Evolutionary conservation across 106 monocot genomes (phyloP).

Genomic region (Platanthera zijinensis): DNA sequence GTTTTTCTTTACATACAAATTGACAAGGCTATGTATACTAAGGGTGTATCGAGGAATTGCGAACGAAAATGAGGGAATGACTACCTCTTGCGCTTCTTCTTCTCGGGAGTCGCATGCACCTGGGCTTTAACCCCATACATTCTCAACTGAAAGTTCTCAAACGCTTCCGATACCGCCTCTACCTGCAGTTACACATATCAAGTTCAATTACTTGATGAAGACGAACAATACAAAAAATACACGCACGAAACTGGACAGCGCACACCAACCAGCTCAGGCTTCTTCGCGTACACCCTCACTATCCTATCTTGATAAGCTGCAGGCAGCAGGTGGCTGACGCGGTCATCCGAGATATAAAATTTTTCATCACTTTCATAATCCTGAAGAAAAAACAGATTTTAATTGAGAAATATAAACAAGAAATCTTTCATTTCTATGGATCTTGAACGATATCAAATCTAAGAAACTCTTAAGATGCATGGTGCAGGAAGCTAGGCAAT

Average conservation of each 20-base stretch:
- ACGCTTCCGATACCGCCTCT: conserved; percentile 77
- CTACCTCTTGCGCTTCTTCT: conserved; percentile 58
- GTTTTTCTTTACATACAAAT: no score
- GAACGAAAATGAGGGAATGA: not conserved
- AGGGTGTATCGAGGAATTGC: no score
- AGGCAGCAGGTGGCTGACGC: conserved; percentile 83
- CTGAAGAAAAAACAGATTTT: conserved; percentile 18
- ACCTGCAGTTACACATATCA: conserved; percentile 35
- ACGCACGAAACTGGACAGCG: not conserved
- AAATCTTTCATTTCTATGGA: not conserved
- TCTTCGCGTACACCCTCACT: conserved; percentile 89
- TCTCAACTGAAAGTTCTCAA: conserved; percentile 89
- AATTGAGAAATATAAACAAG: not conserved
- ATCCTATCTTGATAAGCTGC: conserved; percentile 71
- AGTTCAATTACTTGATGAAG: not conserved
- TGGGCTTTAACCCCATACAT: conserved; percentile 81
- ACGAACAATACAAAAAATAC: not conserved
- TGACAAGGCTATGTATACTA: no score
- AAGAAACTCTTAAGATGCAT: not conserved
- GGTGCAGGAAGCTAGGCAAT: not conserved
- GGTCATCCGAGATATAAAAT: conserved; percentile 68
- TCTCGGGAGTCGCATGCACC: conserved; percentile 88
- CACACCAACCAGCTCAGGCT: conserved; percentile 72
- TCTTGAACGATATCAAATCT: not conserved
- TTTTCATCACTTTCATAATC: conserved; percentile 64